Base-by-base conservation (phyloP, 345 rosid species). In the Luvunga scandens region DNA sequence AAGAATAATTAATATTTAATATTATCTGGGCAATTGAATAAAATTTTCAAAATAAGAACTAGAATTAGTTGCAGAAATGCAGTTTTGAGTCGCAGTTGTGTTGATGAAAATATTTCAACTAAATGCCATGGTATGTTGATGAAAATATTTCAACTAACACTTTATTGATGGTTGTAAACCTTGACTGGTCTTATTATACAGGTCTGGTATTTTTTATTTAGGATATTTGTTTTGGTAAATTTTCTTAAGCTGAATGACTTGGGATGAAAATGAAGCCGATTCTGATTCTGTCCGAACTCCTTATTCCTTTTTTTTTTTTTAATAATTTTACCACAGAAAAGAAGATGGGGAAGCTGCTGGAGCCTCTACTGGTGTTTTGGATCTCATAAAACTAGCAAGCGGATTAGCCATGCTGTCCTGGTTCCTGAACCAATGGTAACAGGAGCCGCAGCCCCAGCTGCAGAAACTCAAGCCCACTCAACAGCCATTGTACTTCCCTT, bases 271-370 rank as follows among this genome's bases (percentile, higher is more conserved):
- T 25, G 30, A 13, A 28, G 14, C 5, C 7, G 33, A 19, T n/a
- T 78, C 50, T 79, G n/a, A 21, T 28, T 78, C 57, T 42, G n/a
- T 59, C 25, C 28, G 33, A 73, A 63, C 36, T 22, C 55, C 63
- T 71, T 31, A 36, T 60, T 81, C 27, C 57, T 8, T 59, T 66
- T 56, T 53, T 53, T 77, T 45, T 45, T 59, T 80, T 80, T 27
- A 76, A 18, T 75, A 55, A 53, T 59, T 77, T 80, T 34, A 77
- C 31, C 73, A 48, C 86, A 95, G 99, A 95, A 85, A 82, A 91
- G 88, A 81, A 88, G 98, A 83, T 91, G 99, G 99, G 86, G 93
- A 79, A 88, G 90, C 81, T 95, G 93, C 82, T 93, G 91, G 97
- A 86, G 93, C 75, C 78, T 86, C 14, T 83, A 83, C 83, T 87